Conservation (phyloP, 2,329 filamentous ascomycete genomes). For the Fusarium cyanostomum region DNA sequence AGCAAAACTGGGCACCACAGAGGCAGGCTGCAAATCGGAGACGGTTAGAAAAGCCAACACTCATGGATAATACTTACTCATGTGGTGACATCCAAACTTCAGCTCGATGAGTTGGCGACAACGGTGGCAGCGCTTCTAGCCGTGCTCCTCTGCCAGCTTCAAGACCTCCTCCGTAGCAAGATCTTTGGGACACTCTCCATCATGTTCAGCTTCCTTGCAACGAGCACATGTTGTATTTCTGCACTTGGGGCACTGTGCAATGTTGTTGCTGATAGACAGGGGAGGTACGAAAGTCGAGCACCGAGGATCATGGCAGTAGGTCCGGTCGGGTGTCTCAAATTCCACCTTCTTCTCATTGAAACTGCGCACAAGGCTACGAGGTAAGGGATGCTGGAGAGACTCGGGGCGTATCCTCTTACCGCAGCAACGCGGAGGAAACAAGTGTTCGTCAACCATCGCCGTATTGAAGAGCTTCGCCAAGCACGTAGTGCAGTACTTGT, state of each 20-base stretch:
- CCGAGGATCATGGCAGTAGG: slow-evolving; percentile 56
- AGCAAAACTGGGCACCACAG: slow-evolving; percentile 59
- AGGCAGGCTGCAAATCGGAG: slow-evolving; percentile 50
- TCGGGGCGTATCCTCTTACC: slow-evolving; percentile 50
- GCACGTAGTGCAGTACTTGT: slow-evolving; percentile 62
- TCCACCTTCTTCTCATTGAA: slow-evolving; percentile 60
- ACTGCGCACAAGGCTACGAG: slow-evolving; percentile 42
- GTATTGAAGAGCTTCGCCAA: slow-evolving; percentile 52
- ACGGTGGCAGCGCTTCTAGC: slow-evolving; percentile 60
- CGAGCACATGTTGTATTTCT: slow-evolving; percentile 54
- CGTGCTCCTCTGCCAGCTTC: slow-evolving; percentile 49
- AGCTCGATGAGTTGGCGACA: slow-evolving; percentile 61
- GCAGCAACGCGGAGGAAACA: slow-evolving; percentile 66
- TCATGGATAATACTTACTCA: slow-evolving; percentile 54
- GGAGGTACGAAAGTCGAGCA: slow-evolving; percentile 60
- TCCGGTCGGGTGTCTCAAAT: slow-evolving; percentile 56
- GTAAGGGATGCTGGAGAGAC: slow-evolving; percentile 48
- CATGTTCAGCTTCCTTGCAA: slow-evolving; percentile 60
- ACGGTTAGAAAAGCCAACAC: neutral
- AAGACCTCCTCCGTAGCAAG: slow-evolving; percentile 51
- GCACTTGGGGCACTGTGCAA: slow-evolving; percentile 57
- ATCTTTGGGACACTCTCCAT: slow-evolving; percentile 58
- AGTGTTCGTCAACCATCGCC: slow-evolving; percentile 56
- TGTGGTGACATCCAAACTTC: slow-evolving; percentile 61
- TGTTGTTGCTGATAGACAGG: slow-evolving; percentile 42